Evolutionary conservation across 176 grass and related monocot species (phyloP).

Genomic region (Aechmea fasciata): DNA sequence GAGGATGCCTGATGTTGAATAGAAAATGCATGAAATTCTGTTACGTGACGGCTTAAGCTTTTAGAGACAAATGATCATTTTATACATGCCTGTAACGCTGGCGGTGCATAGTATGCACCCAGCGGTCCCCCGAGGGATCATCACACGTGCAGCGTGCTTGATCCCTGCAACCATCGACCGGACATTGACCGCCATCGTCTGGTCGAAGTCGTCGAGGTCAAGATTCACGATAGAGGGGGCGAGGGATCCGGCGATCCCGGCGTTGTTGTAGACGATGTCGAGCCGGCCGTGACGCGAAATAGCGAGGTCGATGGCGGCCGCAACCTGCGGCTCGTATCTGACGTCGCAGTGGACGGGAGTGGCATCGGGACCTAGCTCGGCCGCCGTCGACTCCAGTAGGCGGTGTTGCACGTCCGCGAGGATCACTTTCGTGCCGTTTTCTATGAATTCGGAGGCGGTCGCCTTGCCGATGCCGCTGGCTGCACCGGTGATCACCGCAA

Average conservation of each 20-base stretch:
- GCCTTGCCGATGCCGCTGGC: constrained; percentile 53
- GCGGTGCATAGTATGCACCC: constrained; percentile 72
- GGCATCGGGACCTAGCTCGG: constrained; percentile 33
- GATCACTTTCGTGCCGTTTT: constrained; percentile 42
- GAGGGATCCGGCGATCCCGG: constrained; percentile 12
- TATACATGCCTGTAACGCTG: constrained; percentile 31
- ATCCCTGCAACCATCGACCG: constrained; percentile 40
- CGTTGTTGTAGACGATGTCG: constrained; percentile 71
- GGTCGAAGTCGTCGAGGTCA: constrained; percentile 67
- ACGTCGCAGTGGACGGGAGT: constrained; percentile 46
- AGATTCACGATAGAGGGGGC: constrained; percentile 6
- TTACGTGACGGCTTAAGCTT: too few relatives aligned
- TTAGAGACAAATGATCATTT: background rate
- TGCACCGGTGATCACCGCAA: constrained; percentile 51
- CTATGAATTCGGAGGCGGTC: constrained; percentile 35
- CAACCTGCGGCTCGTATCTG: constrained; percentile 42
- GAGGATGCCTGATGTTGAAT: background rate
- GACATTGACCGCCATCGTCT: constrained; percentile 49
- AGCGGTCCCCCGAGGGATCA: constrained; percentile 28
- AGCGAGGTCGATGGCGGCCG: constrained; percentile 41
- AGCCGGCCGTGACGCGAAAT: constrained; percentile 40
- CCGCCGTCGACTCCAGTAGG: constrained; percentile 18
- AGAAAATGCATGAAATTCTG: background rate
- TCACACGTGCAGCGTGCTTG: constrained; percentile 80
- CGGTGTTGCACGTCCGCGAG: constrained; percentile 49